Percentiles rank a stretch among this genome's conserved stretches.
These are phyloP conservation scores for Talaromyces proteolyticus DNA, from an alignment of 495 filamentous ascomycete genomes.

Conservation along the genomic window DNA sequence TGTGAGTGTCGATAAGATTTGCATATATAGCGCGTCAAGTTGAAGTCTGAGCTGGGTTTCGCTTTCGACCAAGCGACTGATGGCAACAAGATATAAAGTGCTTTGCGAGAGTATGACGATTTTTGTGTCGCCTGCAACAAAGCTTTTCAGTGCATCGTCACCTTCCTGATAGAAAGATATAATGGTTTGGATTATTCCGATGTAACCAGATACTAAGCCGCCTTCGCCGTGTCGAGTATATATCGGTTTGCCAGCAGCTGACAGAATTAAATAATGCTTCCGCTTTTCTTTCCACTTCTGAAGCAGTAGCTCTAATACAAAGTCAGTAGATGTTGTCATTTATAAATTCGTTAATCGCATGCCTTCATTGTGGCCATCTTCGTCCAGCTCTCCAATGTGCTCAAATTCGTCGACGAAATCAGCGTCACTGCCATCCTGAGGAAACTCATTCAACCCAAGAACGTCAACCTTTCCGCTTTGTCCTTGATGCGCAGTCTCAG, in stretches of 20 bases:
- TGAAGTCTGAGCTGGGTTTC: conserved; percentile 80
- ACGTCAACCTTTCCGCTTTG: conserved; percentile 31
- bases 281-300: conserved; percentile 76
- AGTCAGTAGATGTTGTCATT: background rate
- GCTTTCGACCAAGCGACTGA: conserved; percentile 86
- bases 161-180: conserved; percentile 91
- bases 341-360: conserved; percentile 6
- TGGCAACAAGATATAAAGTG: conserved; percentile 86
- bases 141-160: conserved; percentile 68
- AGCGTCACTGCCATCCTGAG: conserved; percentile 47
- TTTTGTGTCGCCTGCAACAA: conserved; percentile 74
- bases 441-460: conserved; percentile 48
- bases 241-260: conserved; percentile 96
- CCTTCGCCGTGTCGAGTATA: conserved; percentile 92
- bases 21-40: conserved; percentile 93
- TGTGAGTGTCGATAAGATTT: conserved; percentile 92
- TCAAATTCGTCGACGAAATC: conserved; percentile 77
- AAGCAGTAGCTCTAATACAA: conserved; percentile 54
- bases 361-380: conserved; percentile 64
- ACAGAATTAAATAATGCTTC: conserved; percentile 96
- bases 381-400: conserved; percentile 58
- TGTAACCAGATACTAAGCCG: conserved; percentile 80
- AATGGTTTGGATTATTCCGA: conserved; percentile 95
- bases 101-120: conserved; percentile 83
- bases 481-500: conserved; percentile 15